Evolutionary conservation across 2,329 filamentous ascomycete species (phyloP).

Genomic region (Sphaceloma murrayae): DNA sequence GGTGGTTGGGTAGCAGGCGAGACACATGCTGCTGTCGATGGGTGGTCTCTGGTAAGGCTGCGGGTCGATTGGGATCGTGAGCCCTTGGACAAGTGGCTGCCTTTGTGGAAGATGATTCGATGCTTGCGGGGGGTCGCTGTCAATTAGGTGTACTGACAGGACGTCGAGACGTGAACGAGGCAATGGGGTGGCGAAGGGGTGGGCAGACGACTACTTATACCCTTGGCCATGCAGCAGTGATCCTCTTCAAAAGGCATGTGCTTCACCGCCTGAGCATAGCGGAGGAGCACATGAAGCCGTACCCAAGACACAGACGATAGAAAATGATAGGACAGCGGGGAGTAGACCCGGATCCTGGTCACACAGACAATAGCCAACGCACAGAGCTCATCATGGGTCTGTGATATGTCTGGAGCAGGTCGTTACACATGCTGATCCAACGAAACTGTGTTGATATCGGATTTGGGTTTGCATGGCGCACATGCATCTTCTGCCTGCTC

Average conservation of each 20-base stretch:
- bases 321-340: slow-evolving; percentile 4
- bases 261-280: neutral
- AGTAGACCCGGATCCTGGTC: neutral
- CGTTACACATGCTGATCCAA: slow-evolving; percentile 5
- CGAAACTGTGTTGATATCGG: neutral
- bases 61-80: neutral
- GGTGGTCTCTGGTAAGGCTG: neutral
- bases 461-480: neutral
- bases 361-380: slow-evolving; percentile 2
- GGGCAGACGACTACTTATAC: neutral
- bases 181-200: neutral
- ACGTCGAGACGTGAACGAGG: no score
- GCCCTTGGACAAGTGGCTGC: neutral
- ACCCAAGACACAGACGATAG: neutral
- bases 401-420: slow-evolving; percentile 4
- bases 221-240: neutral
- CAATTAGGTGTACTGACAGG: no score
- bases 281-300: neutral
- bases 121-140: no score
- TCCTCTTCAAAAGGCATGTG: slow-evolving; percentile 4
- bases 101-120: neutral
- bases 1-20: slow-evolving; percentile 13
- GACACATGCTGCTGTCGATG: slow-evolving; percentile 9
- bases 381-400: neutral
- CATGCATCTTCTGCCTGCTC: no score